Evolutionary conservation across 352 stramenopile species (phyloP).

Genomic region (Stramenopiles sp.): DNA sequence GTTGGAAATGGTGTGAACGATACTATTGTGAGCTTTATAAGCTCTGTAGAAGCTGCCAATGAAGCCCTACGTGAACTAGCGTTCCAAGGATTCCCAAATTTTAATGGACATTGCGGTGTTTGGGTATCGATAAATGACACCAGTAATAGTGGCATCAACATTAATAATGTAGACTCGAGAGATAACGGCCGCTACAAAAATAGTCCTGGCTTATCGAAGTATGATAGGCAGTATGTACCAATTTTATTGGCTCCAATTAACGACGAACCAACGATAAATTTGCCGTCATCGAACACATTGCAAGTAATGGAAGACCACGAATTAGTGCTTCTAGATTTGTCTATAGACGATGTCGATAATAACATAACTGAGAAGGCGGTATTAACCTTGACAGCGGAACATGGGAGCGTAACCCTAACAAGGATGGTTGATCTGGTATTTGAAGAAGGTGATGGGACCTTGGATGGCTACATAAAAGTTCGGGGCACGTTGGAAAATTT

Average conservation of each 20-base stretch:
- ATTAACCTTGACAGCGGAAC: not conserved
- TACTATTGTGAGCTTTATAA: not conserved
- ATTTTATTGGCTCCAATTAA: not conserved
- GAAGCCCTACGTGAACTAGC: not conserved
- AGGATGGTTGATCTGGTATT: not conserved
- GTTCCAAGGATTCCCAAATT: slow-evolving; percentile 4
- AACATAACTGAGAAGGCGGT: not conserved
- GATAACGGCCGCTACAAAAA: too few species aligned
- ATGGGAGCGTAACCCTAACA: not conserved
- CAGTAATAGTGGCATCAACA: not conserved
- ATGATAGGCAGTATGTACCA: not conserved
- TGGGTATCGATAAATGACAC: not conserved
- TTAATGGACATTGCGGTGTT: not conserved
- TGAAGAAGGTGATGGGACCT: not conserved
- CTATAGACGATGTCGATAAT: not conserved
- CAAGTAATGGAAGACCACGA: not conserved
- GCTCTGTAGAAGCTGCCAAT: not conserved
- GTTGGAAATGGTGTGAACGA: not conserved
- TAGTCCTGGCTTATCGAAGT: not conserved
- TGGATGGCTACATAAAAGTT: not conserved
- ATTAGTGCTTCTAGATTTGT: not conserved
- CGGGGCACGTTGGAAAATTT: not conserved
- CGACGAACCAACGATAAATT: not conserved
- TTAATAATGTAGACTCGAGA: too few species aligned
- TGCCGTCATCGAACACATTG: not conserved